Base-by-base conservation (phyloP, 1,284 basidiomycete genomes). In the Irpex sp. region DNA sequence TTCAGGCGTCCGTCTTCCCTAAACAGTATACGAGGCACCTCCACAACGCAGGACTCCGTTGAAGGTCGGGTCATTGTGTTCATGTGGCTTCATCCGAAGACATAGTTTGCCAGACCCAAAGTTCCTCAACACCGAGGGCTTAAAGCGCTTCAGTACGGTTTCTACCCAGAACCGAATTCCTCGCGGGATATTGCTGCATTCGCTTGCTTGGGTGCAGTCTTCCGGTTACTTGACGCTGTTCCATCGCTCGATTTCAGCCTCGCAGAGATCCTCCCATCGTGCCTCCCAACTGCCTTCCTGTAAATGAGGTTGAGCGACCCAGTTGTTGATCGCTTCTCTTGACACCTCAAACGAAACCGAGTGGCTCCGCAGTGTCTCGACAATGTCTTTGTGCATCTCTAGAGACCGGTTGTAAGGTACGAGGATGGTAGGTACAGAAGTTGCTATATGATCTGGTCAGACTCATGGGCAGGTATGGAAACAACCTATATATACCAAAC, bases 261-360 rank as follows among this genome's bases (percentile, higher is more conserved):
- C 78, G 65, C 87, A 92, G 49, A 92, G 76, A 63, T 90, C 89
- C 69, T 91, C 89, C 89, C 88, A 91, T 64, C 76, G 78, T 16
- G 77, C 78, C 2, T 83, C 80, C 90, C 90, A 92, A 23, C 86
- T 80, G 9, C 78, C 80, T 39, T 87, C 86, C 64, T 82, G 80
- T 2, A 91, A 76, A 71, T 78, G 80, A 2, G 85, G 78, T 63
- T 91, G 89, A 54, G 82, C 80, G 3, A 80, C 78, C 90, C 90
- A 92, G 66, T 80, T 75, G 49, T 78, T 74, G 35, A 91, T 76
- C 4, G 80, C 79, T 35, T 80, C 76, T 21, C 85, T 80, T 23
- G 90, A 87, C 1, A 77, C 79, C 72, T 91, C 85, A 66, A 91
- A 92, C 3, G 85, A 78, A 14, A 84, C 72, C 2, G 82, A 80